These are phyloP conservation scores for Torulaspora gathmanii DNA, from an alignment of 805 yeast species.

Conservation along the genomic window DNA sequence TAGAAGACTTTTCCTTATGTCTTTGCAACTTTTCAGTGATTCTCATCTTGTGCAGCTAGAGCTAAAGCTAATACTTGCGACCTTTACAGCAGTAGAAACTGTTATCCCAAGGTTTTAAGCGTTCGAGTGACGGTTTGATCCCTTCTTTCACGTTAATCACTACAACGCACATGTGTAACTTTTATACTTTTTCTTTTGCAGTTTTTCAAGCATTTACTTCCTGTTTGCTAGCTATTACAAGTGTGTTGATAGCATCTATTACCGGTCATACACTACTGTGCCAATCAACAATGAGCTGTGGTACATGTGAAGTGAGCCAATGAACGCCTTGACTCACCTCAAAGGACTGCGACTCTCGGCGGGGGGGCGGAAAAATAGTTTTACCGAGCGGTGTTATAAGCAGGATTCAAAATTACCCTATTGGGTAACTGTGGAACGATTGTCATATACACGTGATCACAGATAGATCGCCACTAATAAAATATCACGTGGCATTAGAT, in stretches of 20 bases:
- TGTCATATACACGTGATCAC: not conserved
- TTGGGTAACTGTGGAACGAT: not conserved
- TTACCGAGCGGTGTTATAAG: not conserved
- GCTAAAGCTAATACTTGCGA: too few species aligned
- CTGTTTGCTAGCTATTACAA: not conserved
- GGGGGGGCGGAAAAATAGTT: not conserved
- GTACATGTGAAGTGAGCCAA: slow-evolving; percentile 3
- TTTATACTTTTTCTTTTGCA: not conserved
- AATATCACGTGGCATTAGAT: not conserved
- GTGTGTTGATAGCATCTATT: too few species aligned
- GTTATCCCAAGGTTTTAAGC: not conserved
- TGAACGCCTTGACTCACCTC: not conserved
- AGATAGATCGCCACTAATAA: not conserved
- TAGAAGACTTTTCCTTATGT: slow-evolving; percentile 31
- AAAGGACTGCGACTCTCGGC: too few species aligned
- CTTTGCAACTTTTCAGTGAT: slow-evolving; percentile 39
- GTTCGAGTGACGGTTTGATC: too few species aligned
- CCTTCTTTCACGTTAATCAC: not conserved
- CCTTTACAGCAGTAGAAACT: not conserved
- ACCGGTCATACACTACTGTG: not conserved
- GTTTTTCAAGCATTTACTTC: not conserved
- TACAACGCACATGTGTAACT: not conserved
- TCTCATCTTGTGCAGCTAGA: slow-evolving; percentile 31
- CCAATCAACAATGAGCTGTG: not conserved
- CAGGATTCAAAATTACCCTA: not conserved